A percentile compares a stretch with the other conserved stretches of the same genome.
phyloP scores from a whole-genome alignment of 352 stramenopile species.

The Pythium oligandrum region DNA sequence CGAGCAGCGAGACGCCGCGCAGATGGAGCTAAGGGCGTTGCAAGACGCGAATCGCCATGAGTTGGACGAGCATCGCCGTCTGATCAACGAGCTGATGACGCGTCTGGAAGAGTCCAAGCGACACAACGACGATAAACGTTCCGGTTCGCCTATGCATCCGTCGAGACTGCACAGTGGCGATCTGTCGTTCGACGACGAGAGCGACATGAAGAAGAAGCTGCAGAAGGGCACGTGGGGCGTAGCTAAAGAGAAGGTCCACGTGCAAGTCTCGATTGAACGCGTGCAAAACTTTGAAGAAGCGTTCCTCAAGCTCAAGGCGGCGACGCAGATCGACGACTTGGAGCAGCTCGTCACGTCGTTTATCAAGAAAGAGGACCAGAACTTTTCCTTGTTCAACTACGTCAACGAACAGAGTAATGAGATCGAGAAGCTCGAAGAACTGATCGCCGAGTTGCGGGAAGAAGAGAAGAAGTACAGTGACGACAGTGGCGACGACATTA shows the following conservation, averaged over 20 bases:
- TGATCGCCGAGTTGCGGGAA: conserved; percentile 58
- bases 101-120: conserved; percentile 58
- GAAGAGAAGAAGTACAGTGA: conserved; percentile 86
- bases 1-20: conserved; percentile 92
- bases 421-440: conserved; percentile 90
- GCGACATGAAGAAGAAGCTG: conserved; percentile 66
- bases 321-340: conserved; percentile 90
- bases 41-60: conserved; percentile 90
- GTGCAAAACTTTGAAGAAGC: conserved; percentile 95
- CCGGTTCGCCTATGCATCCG: conserved; percentile 19
- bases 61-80: conserved; percentile 57
- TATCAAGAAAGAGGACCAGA: conserved; percentile 96
- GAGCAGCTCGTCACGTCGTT: conserved; percentile 91
- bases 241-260: conserved; percentile 84
- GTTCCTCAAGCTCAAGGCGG: conserved; percentile 92
- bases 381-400: conserved; percentile 96
- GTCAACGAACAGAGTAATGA: conserved; percentile 94
- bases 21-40: conserved; percentile 90
- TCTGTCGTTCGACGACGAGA: conserved; percentile 53
- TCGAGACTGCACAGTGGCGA: conserved; percentile 23
- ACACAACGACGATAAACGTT: conserved; percentile 26
- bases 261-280: conserved; percentile 86
- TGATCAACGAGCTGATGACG: conserved; percentile 51
- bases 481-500: conserved; percentile 78
- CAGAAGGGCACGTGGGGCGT: conserved; percentile 78